phyloP scores from a whole-genome alignment of 2,329 filamentous ascomycete genomes.

The Botrytis hyacinthi region DNA sequence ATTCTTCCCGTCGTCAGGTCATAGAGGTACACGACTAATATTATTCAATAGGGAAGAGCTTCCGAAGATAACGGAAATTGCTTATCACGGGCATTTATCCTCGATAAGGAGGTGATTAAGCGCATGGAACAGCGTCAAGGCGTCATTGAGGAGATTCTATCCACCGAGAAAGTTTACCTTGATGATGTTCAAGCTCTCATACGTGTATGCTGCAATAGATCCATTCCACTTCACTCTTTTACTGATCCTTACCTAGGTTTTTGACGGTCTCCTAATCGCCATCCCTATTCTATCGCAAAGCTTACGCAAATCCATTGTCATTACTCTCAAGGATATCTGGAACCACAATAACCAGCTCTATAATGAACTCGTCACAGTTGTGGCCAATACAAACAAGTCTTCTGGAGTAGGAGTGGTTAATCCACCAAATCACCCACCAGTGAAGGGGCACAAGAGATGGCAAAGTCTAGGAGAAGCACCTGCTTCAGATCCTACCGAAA shows the following conservation, averaged over 20 bases:
- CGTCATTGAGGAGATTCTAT: constrained; percentile 80
- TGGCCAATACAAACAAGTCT: constrained; percentile 65
- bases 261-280: constrained; percentile 72
- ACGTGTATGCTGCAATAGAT: constrained; percentile 61
- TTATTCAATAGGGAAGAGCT: constrained; percentile 43
- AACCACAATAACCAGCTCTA: constrained; percentile 82
- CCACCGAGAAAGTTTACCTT: constrained; percentile 85
- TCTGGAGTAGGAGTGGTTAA: constrained; percentile 44
- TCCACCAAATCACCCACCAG: constrained; percentile 3
- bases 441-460: constrained; percentile 46
- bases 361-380: constrained; percentile 65
- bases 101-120: constrained; percentile 68
- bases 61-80: constrained; percentile 62
- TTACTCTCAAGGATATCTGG: constrained; percentile 75
- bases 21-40: neutral
- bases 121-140: constrained; percentile 73
- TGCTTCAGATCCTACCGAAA: constrained; percentile 40
- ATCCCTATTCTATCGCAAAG: constrained; percentile 62
- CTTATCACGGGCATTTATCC: constrained; percentile 50
- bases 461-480: constrained; percentile 42
- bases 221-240: constrained; percentile 67
- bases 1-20: neutral
- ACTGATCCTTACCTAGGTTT: constrained; percentile 56
- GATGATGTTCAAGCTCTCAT: constrained; percentile 81
- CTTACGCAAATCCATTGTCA: constrained; percentile 70